Evolutionary conservation across 768 basidiomycete species (phyloP), one percentile per base, ranked within the genome.

Genomic region (Podaxis sp.): DNA sequence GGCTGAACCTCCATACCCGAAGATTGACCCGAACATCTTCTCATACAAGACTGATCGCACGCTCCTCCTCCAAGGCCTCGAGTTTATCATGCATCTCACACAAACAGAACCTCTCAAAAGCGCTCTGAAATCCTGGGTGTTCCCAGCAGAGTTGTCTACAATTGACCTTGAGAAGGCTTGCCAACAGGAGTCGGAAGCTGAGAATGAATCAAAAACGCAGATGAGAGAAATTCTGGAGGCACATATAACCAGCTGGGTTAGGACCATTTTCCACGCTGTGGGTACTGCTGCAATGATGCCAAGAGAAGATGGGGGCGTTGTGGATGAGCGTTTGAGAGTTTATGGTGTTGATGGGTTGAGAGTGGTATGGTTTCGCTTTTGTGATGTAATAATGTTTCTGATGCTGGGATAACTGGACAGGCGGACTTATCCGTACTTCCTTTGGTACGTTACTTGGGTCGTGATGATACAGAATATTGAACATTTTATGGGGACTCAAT

Each of bases 281-380:
- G 70, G 69, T 11, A 70, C 71, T 2, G 64, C 64, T 38, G 59
- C 71, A 11, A 71, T 74, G 71, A 63, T 71, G 36, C 68, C 71
- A 18, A 65, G 52, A 35, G 61, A 65, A n/a, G 58, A 65, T 32
- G 73, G 72, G n/a, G 73, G 73, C 44, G 73, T 74, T 11, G 72
- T 75, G 18, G 72, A 72, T 58, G 59, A 67, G n/a, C 55, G 63
- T 9, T 62, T 75, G 50, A 66, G 57, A 48, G 73, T 75, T 10
- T 74, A 73, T 55, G 73, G 73, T n/a, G 69, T 69, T 10, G 60
- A 52, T 35, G 72, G 74, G 52, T 40, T 74, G 14, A 63, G 71
- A 51, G 69, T 75, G 50, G 70, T 68, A 9, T 60, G 71, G 62
- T 37, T 28, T 38, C 71, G 47, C 69, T 0, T 71, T 21, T 70